phyloP scores from a whole-genome alignment of 2,329 filamentous ascomycete genomes.

The Conoideocrella luteorostrata region DNA sequence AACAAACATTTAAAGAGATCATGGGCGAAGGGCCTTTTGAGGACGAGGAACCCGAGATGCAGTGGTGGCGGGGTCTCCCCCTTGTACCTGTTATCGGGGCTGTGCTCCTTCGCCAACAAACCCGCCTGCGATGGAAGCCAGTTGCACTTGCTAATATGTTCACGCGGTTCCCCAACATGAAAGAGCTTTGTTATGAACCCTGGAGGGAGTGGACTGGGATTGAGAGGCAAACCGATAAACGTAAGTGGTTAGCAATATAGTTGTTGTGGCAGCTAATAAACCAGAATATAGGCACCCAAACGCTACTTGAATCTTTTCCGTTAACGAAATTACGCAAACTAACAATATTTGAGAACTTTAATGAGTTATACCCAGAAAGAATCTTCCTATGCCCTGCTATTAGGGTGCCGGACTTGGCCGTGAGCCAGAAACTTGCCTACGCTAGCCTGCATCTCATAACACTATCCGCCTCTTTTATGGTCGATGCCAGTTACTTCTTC shows the following conservation, averaged over 20 bases:
- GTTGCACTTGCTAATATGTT: slow-evolving; percentile 25
- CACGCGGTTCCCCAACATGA: slow-evolving; percentile 26
- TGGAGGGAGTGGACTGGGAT: slow-evolving; percentile 26
- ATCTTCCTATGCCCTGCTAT: background rate
- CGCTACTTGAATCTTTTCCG: slow-evolving; percentile 21
- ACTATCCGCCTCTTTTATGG: background rate
- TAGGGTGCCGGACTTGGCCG: background rate
- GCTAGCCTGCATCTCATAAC: background rate
- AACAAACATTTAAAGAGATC: slow-evolving; percentile 21
- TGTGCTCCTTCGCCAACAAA: slow-evolving; percentile 32
- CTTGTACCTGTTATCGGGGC: slow-evolving; percentile 24
- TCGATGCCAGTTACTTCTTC: background rate
- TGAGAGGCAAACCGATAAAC: slow-evolving; percentile 19
- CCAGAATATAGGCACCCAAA: background rate
- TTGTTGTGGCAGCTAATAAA: too few relatives aligned
- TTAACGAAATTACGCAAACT: slow-evolving; percentile 20
- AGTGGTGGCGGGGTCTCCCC: slow-evolving; percentile 28
- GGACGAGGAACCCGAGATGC: slow-evolving; percentile 18
- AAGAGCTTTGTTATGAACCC: slow-evolving; percentile 32
- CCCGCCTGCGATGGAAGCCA: slow-evolving; percentile 28
- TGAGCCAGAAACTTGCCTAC: background rate
- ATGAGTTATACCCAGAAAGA: slow-evolving; percentile 21
- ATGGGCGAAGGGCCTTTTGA: slow-evolving; percentile 22
- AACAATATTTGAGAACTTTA: slow-evolving; percentile 29
- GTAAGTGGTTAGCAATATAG: slow-evolving; percentile 21